Conservation (phyloP, 305 asterid species). For the Solanum hybrid region DNA sequence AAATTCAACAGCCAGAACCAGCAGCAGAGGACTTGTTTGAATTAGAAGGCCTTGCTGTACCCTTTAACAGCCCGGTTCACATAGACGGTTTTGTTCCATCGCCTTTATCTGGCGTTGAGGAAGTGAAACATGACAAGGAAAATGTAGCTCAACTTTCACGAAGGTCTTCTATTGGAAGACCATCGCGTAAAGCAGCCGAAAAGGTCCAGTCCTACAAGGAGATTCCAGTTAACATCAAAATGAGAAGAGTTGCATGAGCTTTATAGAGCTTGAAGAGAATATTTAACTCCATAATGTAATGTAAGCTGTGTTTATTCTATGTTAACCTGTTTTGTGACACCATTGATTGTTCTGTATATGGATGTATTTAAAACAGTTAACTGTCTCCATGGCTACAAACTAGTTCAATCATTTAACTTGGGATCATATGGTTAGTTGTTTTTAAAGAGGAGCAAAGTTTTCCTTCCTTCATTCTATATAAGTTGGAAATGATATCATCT, state of each 20-base stretch:
- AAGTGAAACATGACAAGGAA: constrained; percentile 7
- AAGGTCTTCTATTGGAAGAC: constrained; percentile 49
- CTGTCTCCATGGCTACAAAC: not conserved
- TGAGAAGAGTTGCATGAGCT: constrained; percentile 52
- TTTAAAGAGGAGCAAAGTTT: not conserved
- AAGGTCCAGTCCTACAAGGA: constrained; percentile 74
- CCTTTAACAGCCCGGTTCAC: constrained; percentile 12
- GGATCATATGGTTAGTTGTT: not conserved
- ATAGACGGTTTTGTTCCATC: constrained; percentile 10
- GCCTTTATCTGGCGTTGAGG: constrained; percentile 2
- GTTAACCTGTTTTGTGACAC: not conserved
- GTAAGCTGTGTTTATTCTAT: not conserved
- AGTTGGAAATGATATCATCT: not conserved
- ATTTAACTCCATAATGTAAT: not conserved
- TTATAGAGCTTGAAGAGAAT: not conserved
- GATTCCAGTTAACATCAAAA: constrained; percentile 48
- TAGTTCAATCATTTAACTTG: not conserved
- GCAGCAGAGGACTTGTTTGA: constrained; percentile 41
- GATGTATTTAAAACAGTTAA: not conserved
- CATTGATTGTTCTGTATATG: not conserved
- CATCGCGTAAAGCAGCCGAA: constrained; percentile 54
- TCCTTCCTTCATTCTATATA: not conserved
- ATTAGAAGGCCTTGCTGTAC: constrained; percentile 23
- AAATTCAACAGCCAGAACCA: constrained; percentile 30
- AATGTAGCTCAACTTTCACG: constrained; percentile 19